A percentile compares a stretch with the other conserved stretches of the same genome.
phyloP scores from a whole-genome alignment of 495 filamentous ascomycete species.

The Penicillium waksmanii region DNA sequence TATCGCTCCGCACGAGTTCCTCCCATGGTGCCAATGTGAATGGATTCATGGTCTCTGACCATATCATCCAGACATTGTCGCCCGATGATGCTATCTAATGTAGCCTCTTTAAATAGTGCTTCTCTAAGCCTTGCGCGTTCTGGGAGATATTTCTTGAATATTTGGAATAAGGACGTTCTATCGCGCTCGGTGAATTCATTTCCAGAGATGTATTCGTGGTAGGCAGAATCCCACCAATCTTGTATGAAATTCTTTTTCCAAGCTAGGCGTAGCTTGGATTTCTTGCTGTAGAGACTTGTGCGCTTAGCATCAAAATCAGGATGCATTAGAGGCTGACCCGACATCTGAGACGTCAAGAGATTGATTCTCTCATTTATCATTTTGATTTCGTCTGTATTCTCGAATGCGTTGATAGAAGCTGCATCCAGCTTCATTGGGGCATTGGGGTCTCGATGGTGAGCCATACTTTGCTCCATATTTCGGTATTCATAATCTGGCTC shows the following conservation, averaged over 20 bases:
- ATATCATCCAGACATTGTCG: slow-evolving; percentile 24
- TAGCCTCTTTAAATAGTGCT: slow-evolving; percentile 19
- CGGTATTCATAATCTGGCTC: slow-evolving; percentile 27
- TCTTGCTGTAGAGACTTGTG: slow-evolving; percentile 22
- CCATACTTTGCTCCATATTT: slow-evolving; percentile 33
- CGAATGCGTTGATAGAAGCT: slow-evolving; percentile 18
- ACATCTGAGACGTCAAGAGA: slow-evolving; percentile 19
- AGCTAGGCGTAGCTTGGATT: slow-evolving; percentile 17
- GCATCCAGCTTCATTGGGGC: slow-evolving; percentile 19
- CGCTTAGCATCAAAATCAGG: slow-evolving; percentile 13
- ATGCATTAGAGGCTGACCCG: slow-evolving; percentile 10
- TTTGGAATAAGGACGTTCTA: slow-evolving; percentile 21
- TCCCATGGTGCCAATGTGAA: too few species aligned
- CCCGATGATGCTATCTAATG: slow-evolving; percentile 21
- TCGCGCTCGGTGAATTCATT: slow-evolving; percentile 26
- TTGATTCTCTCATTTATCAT: slow-evolving; percentile 22
- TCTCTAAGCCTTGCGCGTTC: slow-evolving; percentile 16
- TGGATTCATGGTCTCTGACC: neutral
- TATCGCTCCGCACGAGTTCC: too few species aligned
- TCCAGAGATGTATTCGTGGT: slow-evolving; percentile 24
- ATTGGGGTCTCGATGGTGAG: slow-evolving; percentile 28
- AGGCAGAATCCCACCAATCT: slow-evolving; percentile 24
- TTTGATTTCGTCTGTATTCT: slow-evolving; percentile 16
- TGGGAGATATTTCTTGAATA: slow-evolving; percentile 26
- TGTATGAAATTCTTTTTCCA: slow-evolving; percentile 21